Base-by-base conservation (phyloP, 2,329 filamentous ascomycete species). In the Neonectria coccinea region DNA sequence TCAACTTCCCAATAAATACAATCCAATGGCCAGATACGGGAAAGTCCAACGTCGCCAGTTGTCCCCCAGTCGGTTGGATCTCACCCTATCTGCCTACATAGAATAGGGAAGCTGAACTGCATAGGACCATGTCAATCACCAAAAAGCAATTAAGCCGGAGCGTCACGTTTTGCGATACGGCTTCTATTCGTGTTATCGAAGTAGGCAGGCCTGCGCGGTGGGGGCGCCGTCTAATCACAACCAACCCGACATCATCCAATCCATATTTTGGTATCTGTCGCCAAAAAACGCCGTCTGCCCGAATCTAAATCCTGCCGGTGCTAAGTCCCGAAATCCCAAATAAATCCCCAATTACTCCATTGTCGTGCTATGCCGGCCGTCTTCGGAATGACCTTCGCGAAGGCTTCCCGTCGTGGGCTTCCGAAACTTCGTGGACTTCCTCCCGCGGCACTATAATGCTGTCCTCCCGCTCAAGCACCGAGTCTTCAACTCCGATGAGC, bases 401-500 rank as follows among this genome's bases (percentile, higher is more conserved):
- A 8, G 69, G 65, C 12, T 55, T 69, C 11, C 64, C 70, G 18
- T 72, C 70, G 14, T 60, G 62, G 3, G 70, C 68, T 9, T 65
- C 70, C 12, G 50, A 57, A 39, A 31, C 62, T 20, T 77, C 77
- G 10, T 76, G 62, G 29, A 25, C 65, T 22, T 77, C 77, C 8
- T 76, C 75, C 27, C 73, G 72, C 16, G 72, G 65, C 18, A 76
- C 52, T 36, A 82, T 79, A 65, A 82, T 82, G 69, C 81, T 82
- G 25, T 81, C 79, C 65, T 82, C 80, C 33, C 75, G 71, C 52
- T 80, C 78, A 11, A 80, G 39, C 39, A 80, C 66, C 11, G 79
- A 81, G 12, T 73, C 72, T 12, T 74, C 76, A 2, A 70, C 68
- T 4, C 79, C 84, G 25, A 80, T 74, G 44, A 89, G 73, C 75